Evolutionary conservation across 129 eudicot genomes (phyloP).

Genomic region (Logfia minima): DNA sequence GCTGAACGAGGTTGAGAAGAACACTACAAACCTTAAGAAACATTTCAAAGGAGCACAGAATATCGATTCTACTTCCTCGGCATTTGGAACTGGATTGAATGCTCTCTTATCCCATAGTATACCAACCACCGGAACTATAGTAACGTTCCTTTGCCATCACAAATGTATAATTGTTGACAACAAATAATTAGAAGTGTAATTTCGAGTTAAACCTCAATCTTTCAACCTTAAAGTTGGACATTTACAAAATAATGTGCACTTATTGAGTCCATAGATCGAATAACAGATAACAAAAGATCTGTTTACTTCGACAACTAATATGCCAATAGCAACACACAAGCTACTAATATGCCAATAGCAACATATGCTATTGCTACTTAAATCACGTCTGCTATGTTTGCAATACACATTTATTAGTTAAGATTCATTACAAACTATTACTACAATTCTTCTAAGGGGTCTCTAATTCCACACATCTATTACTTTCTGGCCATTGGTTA

Average conservation of each 20-base stretch:
- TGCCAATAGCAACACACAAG: neutral
- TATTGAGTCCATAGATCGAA: neutral
- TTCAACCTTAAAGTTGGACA: neutral
- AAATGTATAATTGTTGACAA: neutral
- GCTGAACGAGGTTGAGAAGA: neutral
- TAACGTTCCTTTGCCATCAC: constrained; percentile 41
- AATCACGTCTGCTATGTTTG: neutral
- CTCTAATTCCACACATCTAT: neutral
- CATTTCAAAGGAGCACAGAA: constrained; percentile 91
- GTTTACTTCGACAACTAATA: neutral
- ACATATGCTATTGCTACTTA: neutral
- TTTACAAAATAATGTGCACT: neutral
- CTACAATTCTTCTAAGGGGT: neutral
- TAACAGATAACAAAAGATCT: neutral
- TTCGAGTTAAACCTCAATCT: neutral
- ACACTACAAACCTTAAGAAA: constrained; percentile 71
- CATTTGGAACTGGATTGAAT: constrained; percentile 53
- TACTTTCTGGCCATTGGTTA: neutral
- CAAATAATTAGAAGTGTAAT: neutral
- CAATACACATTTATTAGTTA: neutral
- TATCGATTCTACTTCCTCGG: constrained; percentile 70
- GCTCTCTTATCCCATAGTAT: constrained; percentile 52
- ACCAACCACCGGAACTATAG: constrained; percentile 62
- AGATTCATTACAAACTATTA: neutral
- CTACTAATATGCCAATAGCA: neutral